Conservation (phyloP, 2,329 filamentous ascomycete species). For the Fusarium irregulare region DNA sequence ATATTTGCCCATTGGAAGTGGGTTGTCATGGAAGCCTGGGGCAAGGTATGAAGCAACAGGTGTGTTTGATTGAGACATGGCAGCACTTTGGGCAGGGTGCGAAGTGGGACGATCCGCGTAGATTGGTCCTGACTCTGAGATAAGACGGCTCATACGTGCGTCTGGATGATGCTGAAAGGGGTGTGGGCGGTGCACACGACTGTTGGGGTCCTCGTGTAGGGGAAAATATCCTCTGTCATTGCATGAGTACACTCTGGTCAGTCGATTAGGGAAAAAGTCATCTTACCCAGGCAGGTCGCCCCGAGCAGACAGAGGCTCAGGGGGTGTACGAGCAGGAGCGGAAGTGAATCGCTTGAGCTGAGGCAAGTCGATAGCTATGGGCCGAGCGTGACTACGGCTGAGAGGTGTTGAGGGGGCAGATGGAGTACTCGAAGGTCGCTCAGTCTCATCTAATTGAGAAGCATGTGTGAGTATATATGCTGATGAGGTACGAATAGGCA, state of each 20-base stretch:
- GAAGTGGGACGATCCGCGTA: conserved; percentile 46
- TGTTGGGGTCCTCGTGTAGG: conserved; percentile 65
- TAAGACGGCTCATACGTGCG: conserved; percentile 53
- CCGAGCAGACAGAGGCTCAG: conserved; percentile 65
- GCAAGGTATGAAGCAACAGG: conserved; percentile 65
- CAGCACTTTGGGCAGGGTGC: conserved; percentile 40
- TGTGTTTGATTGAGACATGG: conserved; percentile 50
- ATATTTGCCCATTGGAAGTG: conserved; percentile 70
- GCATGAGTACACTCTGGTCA: conserved; percentile 5
- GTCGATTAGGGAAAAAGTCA: neutral
- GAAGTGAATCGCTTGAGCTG: conserved; percentile 54
- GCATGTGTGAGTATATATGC: conserved; percentile 26
- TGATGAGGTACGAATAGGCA: neutral
- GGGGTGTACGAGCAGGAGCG: conserved; percentile 57
- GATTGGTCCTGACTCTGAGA: conserved; percentile 47
- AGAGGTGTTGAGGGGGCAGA: conserved; percentile 39
- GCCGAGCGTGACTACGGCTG: conserved; percentile 52
- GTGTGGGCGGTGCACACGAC: conserved; percentile 61
- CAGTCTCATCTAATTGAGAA: conserved; percentile 34
- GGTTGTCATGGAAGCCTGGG: conserved; percentile 59
- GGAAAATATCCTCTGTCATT: conserved; percentile 68
- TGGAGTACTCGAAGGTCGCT: conserved; percentile 23
- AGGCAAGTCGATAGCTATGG: conserved; percentile 66
- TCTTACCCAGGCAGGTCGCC: conserved; percentile 69
- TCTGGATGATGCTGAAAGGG: conserved; percentile 60